These are phyloP conservation scores for Cyberlindnera subsufficiens DNA, from an alignment of 805 yeast species.

Conservation along the genomic window DNA sequence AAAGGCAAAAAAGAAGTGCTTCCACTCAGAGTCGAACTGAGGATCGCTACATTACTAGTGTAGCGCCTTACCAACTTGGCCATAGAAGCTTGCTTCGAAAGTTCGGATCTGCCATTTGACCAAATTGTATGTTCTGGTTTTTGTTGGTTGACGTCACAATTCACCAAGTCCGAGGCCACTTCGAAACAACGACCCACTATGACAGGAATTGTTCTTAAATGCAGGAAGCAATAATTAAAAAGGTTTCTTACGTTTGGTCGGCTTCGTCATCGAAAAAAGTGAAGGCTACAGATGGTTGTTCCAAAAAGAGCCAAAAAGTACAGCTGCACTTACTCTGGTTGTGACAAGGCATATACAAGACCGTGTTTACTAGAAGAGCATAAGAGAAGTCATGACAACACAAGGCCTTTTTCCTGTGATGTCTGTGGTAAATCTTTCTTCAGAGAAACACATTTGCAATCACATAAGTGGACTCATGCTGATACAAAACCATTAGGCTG, in stretches of 20 bases:
- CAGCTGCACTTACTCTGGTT: conserved; percentile 38
- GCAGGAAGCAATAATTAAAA: too few species aligned
- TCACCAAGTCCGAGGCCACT: too few species aligned
- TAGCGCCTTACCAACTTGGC: conserved; percentile 75
- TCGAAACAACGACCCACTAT: too few species aligned
- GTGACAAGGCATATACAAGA: conserved; percentile 48
- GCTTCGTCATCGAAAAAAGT: too few species aligned
- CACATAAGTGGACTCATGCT: conserved; percentile 68
- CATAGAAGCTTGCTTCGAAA: conserved; percentile 34
- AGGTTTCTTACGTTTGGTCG: too few species aligned
- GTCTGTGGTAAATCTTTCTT: conserved; percentile 58
- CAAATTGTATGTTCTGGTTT: too few species aligned
- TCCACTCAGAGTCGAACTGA: conserved; percentile 71
- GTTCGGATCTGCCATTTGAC: too few species aligned
- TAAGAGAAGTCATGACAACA: conserved; percentile 63
- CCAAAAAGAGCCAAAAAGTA: conserved; percentile 33
- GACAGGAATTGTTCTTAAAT: too few species aligned
- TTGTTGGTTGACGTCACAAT: too few species aligned
- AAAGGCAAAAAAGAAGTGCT: conserved; percentile 32
- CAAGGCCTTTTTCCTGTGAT: conserved; percentile 64
- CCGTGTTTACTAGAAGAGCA: conserved; percentile 63
- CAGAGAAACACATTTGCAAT: conserved; percentile 70
- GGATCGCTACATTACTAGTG: conserved; percentile 82
- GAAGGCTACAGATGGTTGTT: not conserved
- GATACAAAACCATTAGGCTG: conserved; percentile 52